Conservation (phyloP, 306 rosid genomes). For the cucumber (Cucumis sativus) region DNA sequence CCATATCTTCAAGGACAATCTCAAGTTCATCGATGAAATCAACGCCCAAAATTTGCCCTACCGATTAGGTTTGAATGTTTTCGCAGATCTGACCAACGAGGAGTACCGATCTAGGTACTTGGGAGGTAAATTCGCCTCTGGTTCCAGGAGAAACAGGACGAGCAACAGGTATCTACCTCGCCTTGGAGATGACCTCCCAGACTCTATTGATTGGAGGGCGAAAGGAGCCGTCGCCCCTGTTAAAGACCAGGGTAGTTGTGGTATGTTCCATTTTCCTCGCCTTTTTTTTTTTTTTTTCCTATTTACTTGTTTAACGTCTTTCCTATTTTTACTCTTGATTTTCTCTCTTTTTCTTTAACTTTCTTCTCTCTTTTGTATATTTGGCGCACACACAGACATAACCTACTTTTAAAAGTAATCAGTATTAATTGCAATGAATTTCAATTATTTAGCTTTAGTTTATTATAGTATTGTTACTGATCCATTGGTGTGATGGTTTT, state of each 20-base stretch:
- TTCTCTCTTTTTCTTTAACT: background rate
- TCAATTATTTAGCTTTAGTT: background rate
- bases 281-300: background rate
- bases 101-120: constrained; percentile 62
- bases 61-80: constrained; percentile 63
- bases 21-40: constrained; percentile 56
- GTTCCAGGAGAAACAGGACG: constrained; percentile 21
- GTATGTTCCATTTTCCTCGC: constrained; percentile 23
- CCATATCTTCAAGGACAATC: constrained; percentile 78
- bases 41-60: constrained; percentile 36
- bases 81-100: constrained; percentile 83
- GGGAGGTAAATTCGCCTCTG: constrained; percentile 30
- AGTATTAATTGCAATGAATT: background rate
- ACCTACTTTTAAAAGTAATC: too few relatives aligned
- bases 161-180: constrained; percentile 49
- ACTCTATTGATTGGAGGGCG: constrained; percentile 75
- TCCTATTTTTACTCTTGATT: background rate
- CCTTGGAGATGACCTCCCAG: constrained; percentile 61
- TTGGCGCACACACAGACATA: background rate
- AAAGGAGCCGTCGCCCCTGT: constrained; percentile 57
- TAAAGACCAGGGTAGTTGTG: constrained; percentile 91
- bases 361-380: background rate
- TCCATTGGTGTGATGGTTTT: background rate
- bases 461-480: background rate
- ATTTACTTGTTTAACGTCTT: background rate